Conservation (phyloP, 306 rosid genomes). For the Cucurbita ficifolia region DNA sequence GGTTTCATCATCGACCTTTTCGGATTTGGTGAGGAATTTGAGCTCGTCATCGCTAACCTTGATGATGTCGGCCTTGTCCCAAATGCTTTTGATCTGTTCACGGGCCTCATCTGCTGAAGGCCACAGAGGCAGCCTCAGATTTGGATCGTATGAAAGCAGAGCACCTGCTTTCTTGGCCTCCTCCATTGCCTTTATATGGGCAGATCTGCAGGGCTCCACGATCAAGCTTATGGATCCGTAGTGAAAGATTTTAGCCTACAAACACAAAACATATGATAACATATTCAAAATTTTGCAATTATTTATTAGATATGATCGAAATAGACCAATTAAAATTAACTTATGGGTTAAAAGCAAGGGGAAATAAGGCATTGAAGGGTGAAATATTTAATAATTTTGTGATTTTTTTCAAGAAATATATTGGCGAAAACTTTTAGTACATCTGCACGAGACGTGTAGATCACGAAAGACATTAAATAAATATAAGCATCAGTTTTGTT, state of each 20-base stretch:
- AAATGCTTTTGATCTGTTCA: conserved; percentile 65
- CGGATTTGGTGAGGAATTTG: conserved; percentile 60
- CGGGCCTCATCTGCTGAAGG: conserved; percentile 69
- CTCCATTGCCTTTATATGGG: conserved; percentile 82
- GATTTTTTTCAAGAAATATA: no score
- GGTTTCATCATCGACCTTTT: conserved; percentile 55
- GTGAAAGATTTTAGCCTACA: conserved; percentile 74
- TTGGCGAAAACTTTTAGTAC: neutral
- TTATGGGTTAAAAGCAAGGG: neutral
- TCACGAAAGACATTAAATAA: neutral
- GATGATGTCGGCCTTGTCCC: conserved; percentile 82
- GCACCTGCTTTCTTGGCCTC: conserved; percentile 82
- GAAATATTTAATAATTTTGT: neutral
- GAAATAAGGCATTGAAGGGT: neutral
- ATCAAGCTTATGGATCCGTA: conserved; percentile 94
- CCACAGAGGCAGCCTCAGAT: conserved; percentile 70
- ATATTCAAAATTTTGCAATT: neutral
- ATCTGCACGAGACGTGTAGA: neutral
- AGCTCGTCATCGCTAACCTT: conserved; percentile 85
- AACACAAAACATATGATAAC: neutral
- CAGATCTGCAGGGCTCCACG: conserved; percentile 96
- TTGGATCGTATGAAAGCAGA: conserved; percentile 78
- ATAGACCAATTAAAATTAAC: neutral
- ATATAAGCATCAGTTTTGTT: neutral
- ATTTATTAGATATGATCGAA: neutral